Evolutionary conservation across 148 eudicot genomes (phyloP), one percentile per base, ranked within the genome.

Genomic region (Selenicereus undatus): DNA sequence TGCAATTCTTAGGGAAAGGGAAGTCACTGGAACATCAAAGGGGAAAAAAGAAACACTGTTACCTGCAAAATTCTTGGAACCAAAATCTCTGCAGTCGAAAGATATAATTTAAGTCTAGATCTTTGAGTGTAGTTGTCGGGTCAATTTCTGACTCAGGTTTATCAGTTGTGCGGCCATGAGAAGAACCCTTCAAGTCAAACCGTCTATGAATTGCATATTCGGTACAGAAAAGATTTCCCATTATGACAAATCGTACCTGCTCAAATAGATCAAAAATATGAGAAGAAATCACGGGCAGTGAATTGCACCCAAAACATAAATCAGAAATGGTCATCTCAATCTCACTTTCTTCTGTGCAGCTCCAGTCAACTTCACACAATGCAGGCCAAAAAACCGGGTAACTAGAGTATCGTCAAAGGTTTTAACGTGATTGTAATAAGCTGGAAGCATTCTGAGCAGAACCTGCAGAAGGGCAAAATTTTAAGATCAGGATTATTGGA

Each of bases 31-130:
- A 39, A 39, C 43, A 39, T 39, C 43, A 39, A 39, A 2, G 43
- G 14, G 14, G 52, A 12, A 48, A 11, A 48, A 48, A 48, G 52
- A 48, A 48, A 12, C 5, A 48, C 14, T 65, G 29, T 69, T 52
- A 94, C 98, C 97, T 89, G 91, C 91, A 90, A 70, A 94, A 91
- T 78, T 94, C 97, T 88, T 92, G 93, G 85, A 88, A 94, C 94
- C 92, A 89, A 85, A 84, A 81, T 70, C 90, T 89, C 76, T 92
- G 92, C 82, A 94, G 82, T 71, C 95, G 89, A 78, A 94, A 94
- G 73, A 92, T 85, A 35, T 89, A 92, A 74, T 90, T 92, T 56
- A 94, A 88, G 80, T 94, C 98, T 78, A 94, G 90, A 85, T 94
- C 98, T 83, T 94, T 94, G 68, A 94, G 98, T 64, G 97, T 94